Conservation (phyloP, 164 flowering plant genomes). For the Sedum album region DNA sequence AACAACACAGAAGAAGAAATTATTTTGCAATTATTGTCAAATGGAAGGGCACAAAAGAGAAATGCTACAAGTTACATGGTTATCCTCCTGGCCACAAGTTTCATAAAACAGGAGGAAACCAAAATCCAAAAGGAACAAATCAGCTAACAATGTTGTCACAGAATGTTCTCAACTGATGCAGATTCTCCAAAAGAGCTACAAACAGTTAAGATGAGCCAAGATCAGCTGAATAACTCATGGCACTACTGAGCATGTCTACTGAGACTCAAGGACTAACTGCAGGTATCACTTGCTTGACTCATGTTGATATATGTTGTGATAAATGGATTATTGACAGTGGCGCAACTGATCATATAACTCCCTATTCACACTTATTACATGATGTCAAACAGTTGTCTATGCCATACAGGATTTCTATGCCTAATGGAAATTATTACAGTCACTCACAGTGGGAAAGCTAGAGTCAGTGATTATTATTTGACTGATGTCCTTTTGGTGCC, state of each 20-base stretch:
- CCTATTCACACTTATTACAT: background rate
- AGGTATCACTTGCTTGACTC: background rate
- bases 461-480: background rate
- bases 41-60: too few species aligned
- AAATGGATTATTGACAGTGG: background rate
- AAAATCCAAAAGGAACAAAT: too few species aligned
- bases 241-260: background rate
- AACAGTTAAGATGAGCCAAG: too few species aligned
- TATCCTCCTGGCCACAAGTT: too few species aligned
- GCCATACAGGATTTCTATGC: background rate
- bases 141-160: too few species aligned
- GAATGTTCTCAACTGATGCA: too few species aligned
- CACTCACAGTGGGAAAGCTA: background rate
- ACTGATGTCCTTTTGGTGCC: background rate
- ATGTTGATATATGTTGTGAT: too few species aligned
- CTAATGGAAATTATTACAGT: background rate
- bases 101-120: too few species aligned
- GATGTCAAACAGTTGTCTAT: background rate
- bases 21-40: too few species aligned
- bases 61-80: too few species aligned
- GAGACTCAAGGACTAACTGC: background rate
- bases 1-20: too few species aligned
- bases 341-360: background rate
- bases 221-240: background rate
- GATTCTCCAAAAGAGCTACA: too few species aligned